These are phyloP conservation scores for Kurtzmaniella natalensis DNA, from an alignment of 1,139 yeast genomes.

Conservation along the genomic window DNA sequence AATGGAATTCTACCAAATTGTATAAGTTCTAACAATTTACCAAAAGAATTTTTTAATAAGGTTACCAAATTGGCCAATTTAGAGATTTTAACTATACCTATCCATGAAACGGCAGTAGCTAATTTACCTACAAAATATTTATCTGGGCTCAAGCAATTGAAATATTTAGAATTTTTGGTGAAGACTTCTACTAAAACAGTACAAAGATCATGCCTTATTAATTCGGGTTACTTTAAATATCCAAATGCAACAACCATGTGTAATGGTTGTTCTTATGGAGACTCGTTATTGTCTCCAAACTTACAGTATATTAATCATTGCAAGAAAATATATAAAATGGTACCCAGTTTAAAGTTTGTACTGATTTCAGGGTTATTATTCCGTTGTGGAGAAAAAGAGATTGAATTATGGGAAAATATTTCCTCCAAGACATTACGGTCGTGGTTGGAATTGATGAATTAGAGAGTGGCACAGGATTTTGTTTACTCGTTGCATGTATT, in stretches of 20 bases:
- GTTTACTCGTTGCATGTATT: no score
- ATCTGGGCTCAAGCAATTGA: constrained; percentile 9
- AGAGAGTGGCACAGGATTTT: no score
- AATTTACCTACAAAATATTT: not conserved
- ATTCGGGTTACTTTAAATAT: constrained; percentile 4
- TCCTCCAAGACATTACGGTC: not conserved
- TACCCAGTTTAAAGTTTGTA: constrained; percentile 2
- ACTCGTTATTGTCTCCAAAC: not conserved
- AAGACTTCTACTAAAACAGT: not conserved
- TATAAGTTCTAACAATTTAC: constrained; percentile 8
- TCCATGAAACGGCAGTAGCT: constrained; percentile 3
- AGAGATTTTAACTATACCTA: constrained; percentile 7
- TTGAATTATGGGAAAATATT: constrained; percentile 4
- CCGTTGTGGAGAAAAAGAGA: not conserved
- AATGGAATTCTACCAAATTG: constrained; percentile 10
- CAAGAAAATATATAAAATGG: not conserved
- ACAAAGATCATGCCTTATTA: constrained; percentile 3
- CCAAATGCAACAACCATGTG: constrained; percentile 4
- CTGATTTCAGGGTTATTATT: constrained; percentile 1
- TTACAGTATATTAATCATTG: constrained; percentile 1
- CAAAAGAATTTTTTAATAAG: constrained; percentile 5
- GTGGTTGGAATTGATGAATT: not conserved
- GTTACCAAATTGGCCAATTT: constrained; percentile 9
- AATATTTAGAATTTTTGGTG: constrained; percentile 8
- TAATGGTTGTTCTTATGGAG: constrained; percentile 1